phyloP scores from a whole-genome alignment of 805 yeast species.

The Alloascoidea africana region DNA sequence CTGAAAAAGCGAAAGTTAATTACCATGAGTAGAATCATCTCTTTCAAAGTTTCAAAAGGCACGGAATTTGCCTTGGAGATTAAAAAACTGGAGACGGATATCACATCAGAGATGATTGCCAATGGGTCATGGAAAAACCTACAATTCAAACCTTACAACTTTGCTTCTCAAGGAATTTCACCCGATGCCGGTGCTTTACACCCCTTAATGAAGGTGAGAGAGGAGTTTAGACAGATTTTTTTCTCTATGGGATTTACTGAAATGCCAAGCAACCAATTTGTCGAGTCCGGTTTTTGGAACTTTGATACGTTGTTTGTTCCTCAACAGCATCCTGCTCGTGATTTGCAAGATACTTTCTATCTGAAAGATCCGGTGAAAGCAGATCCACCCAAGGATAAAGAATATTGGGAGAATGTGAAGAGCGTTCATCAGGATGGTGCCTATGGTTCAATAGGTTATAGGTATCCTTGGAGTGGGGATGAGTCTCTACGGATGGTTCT shows the following conservation, averaged over 20 bases:
- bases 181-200: constrained; percentile 90
- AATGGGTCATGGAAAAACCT: constrained; percentile 72
- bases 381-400: constrained; percentile 66
- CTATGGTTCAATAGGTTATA: constrained; percentile 91
- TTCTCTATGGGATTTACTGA: constrained; percentile 97
- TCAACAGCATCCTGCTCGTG: constrained; percentile 99
- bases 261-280: constrained; percentile 98
- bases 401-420: constrained; percentile 64
- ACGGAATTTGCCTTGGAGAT: constrained; percentile 71
- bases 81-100: constrained; percentile 76
- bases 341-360: constrained; percentile 95
- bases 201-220: constrained; percentile 92
- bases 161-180: constrained; percentile 82
- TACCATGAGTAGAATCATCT: constrained; percentile 50
- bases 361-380: constrained; percentile 84
- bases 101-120: constrained; percentile 84
- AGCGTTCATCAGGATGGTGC: constrained; percentile 82
- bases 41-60: constrained; percentile 69
- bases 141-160: constrained; percentile 88
- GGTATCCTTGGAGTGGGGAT: constrained; percentile 92
- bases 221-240: constrained; percentile 95
- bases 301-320: constrained; percentile 94
- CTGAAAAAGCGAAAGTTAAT: constrained; percentile 90
- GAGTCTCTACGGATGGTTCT: constrained; percentile 86
- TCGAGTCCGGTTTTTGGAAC: constrained; percentile 98